phyloP scores from a whole-genome alignment of 192 early-diverging fungal genomes.

The Piromyces sp. region DNA sequence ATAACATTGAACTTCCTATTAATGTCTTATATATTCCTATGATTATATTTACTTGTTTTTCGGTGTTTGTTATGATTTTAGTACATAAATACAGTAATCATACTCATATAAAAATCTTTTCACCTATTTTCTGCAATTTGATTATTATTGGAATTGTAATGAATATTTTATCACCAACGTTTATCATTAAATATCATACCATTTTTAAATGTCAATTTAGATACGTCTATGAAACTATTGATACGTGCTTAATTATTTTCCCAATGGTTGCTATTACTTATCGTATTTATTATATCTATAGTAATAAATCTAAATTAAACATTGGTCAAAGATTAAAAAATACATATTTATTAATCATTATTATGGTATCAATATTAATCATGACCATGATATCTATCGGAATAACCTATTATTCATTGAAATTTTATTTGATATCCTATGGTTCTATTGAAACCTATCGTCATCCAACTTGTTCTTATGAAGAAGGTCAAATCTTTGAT shows the following conservation, averaged over 20 bases:
- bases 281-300: neutral
- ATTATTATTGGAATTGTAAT: neutral
- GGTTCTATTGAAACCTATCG: neutral
- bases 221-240: neutral
- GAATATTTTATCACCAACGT: neutral
- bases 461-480: neutral
- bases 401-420: neutral
- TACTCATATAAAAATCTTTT: neutral
- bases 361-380: neutral
- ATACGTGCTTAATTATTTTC: neutral
- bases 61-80: neutral
- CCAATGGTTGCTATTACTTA: neutral
- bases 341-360: neutral
- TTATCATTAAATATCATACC: neutral
- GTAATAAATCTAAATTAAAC: neutral
- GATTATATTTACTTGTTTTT: neutral
- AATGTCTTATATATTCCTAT: too few relatives aligned
- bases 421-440: neutral
- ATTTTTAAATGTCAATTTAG: neutral
- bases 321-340: neutral
- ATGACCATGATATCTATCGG: neutral
- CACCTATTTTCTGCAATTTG: neutral
- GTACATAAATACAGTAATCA: neutral
- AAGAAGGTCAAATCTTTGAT: too few relatives aligned
- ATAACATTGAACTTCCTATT: too few relatives aligned